Conservation (phyloP, 225 moss, liverwort and hornwort genomes). For the Physcomitrellopsis africana region DNA sequence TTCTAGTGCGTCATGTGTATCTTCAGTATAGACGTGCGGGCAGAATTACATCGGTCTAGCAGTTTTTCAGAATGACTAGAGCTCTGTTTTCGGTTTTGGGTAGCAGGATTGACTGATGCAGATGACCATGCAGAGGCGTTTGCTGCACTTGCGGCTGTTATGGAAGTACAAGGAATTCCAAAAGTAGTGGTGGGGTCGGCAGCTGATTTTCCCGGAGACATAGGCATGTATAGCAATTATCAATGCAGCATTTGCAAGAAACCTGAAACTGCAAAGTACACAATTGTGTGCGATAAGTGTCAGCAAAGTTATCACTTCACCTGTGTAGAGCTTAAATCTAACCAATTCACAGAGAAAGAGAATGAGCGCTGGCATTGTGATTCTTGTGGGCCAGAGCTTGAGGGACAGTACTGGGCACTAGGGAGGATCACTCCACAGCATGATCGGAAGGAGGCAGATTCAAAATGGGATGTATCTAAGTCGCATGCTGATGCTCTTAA, state of each 20-base stretch:
- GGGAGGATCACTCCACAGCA: conserved; percentile 50
- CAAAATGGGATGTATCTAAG: conserved; percentile 21
- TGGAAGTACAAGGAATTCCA: conserved; percentile 55
- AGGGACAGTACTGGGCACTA: conserved; percentile 54
- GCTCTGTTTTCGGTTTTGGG: conserved; percentile 30
- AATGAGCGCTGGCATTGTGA: conserved; percentile 71
- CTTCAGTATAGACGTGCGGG: background rate
- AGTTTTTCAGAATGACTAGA: conserved; percentile 15
- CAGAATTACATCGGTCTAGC: conserved; percentile 16
- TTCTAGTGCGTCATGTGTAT: no score
- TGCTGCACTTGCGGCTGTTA: conserved; percentile 59
- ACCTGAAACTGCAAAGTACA: conserved; percentile 53
- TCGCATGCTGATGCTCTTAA: conserved; percentile 3
- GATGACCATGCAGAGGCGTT: conserved; percentile 44
- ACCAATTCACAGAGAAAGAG: conserved; percentile 47
- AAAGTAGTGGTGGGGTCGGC: conserved; percentile 40
- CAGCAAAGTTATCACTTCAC: conserved; percentile 54
- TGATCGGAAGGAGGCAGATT: conserved; percentile 50
- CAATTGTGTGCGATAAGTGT: conserved; percentile 69
- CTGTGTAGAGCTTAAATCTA: conserved; percentile 59
- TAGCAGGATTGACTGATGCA: conserved; percentile 44
- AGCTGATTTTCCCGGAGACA: conserved; percentile 59
- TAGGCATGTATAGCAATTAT: conserved; percentile 45
- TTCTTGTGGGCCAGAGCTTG: conserved; percentile 46
- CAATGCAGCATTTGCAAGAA: conserved; percentile 49